phyloP scores from a whole-genome alignment of 139 green algal species.

The Closterium sp. region DNA sequence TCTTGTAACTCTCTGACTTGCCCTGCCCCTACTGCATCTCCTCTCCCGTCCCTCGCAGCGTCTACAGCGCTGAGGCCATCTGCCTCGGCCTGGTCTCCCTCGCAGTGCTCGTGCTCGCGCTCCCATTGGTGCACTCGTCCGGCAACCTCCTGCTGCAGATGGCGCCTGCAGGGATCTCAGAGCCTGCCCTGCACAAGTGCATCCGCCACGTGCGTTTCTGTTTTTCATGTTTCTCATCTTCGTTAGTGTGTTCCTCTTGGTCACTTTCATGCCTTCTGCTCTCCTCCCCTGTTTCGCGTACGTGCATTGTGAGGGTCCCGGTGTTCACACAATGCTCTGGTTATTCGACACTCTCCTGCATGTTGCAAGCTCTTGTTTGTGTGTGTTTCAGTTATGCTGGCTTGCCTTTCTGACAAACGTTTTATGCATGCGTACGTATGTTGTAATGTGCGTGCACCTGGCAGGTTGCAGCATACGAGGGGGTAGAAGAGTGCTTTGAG shows the following conservation, averaged over 20 bases:
- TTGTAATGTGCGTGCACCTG: not conserved
- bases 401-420: no score
- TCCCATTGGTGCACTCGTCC: slow-evolving; percentile 33
- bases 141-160: slow-evolving; percentile 40
- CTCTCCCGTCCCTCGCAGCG: not conserved
- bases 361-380: no score
- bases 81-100: slow-evolving; percentile 33
- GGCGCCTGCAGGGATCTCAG: slow-evolving; percentile 28
- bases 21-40: not conserved
- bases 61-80: slow-evolving; percentile 32
- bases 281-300: no score
- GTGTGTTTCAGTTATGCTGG: no score
- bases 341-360: no score
- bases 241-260: not conserved
- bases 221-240: not conserved
- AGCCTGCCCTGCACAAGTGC: slow-evolving; percentile 30
- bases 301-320: no score
- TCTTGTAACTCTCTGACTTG: no score
- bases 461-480: slow-evolving; percentile 23
- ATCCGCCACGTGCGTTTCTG: slow-evolving; percentile 25
- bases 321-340: no score
- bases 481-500: slow-evolving; percentile 40
- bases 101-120: slow-evolving; percentile 15
- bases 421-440: not conserved
- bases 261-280: not conserved